phyloP scores from a whole-genome alignment of 2,329 filamentous ascomycete species.

The Neonectria neomacrospora region DNA sequence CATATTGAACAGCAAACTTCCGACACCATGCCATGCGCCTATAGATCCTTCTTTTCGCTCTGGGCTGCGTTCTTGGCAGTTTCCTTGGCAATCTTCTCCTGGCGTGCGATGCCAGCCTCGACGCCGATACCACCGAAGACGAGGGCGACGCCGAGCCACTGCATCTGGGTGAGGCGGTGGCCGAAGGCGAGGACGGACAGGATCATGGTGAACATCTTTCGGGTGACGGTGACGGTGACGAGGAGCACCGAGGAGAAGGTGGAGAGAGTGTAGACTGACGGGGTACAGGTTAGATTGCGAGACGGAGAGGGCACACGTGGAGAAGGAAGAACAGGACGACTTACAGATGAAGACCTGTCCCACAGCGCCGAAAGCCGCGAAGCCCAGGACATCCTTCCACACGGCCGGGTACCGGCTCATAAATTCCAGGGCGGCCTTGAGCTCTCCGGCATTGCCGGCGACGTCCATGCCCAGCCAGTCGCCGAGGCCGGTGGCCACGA shows the following conservation, averaged over 20 bases:
- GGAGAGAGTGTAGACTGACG: slow-evolving; percentile 84
- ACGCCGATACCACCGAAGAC: slow-evolving; percentile 97
- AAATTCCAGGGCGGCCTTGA: slow-evolving; percentile 82
- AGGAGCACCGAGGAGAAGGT: slow-evolving; percentile 92
- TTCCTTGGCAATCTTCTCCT: slow-evolving; percentile 86
- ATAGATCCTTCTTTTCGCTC: slow-evolving; percentile 49
- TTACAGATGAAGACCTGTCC: slow-evolving; percentile 95
- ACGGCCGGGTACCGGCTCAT: slow-evolving; percentile 82
- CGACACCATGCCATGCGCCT: slow-evolving; percentile 1
- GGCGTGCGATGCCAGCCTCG: slow-evolving; percentile 82
- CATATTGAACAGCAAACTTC: not conserved
- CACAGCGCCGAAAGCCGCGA: slow-evolving; percentile 88
- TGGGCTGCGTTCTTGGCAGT: slow-evolving; percentile 61
- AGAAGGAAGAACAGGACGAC: slow-evolving; percentile 42
- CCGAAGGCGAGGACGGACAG: slow-evolving; percentile 95
- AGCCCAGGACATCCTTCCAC: slow-evolving; percentile 88
- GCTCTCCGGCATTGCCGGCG: slow-evolving; percentile 76
- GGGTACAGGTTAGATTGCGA: slow-evolving; percentile 33
- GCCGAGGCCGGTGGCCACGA: slow-evolving; percentile 74
- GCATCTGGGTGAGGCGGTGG: slow-evolving; percentile 85
- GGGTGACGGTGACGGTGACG: slow-evolving; percentile 95
- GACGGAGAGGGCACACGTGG: not conserved
- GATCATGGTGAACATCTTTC: slow-evolving; percentile 99
- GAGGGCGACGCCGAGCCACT: slow-evolving; percentile 91
- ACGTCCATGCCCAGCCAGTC: slow-evolving; percentile 75